Conservation (phyloP, 1,139 yeast species). For the Candida freyschussii region DNA sequence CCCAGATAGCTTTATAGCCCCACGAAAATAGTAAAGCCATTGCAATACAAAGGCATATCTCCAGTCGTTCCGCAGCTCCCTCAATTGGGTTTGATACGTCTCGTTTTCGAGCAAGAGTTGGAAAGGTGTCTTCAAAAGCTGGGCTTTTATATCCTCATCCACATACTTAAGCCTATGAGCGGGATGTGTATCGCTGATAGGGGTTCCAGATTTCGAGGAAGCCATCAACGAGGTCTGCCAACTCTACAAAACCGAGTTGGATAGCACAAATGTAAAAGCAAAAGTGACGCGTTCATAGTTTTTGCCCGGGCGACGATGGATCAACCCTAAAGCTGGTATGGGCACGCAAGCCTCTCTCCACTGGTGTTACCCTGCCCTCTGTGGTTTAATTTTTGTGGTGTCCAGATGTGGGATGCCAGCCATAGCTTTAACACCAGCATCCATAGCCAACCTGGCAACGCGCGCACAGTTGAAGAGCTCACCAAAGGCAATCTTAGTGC, state of each 20-base stretch:
- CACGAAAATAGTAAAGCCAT: slow-evolving; percentile 47
- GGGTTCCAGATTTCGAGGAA: slow-evolving; percentile 20
- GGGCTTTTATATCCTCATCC: slow-evolving; percentile 23
- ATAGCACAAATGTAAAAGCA: not conserved
- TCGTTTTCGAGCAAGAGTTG: slow-evolving; percentile 25
- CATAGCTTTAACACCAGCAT: too few relatives aligned
- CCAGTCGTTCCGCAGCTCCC: slow-evolving; percentile 27
- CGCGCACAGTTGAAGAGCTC: too few relatives aligned
- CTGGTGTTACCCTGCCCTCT: too few relatives aligned
- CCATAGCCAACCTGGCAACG: too few relatives aligned
- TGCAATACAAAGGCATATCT: slow-evolving; percentile 42
- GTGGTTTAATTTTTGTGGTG: too few relatives aligned
- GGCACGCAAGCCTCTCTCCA: too few relatives aligned
- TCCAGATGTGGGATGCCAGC: too few relatives aligned
- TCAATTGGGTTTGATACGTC: slow-evolving; percentile 20
- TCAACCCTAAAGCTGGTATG: too few relatives aligned
- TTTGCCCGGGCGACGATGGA: not conserved
- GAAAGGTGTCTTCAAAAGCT: slow-evolving; percentile 25
- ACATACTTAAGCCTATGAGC: slow-evolving; percentile 22
- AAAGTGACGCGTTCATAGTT: not conserved
- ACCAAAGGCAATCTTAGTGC: too few relatives aligned
- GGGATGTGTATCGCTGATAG: slow-evolving; percentile 23
- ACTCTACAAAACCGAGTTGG: too few relatives aligned
- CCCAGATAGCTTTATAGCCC: slow-evolving; percentile 38
- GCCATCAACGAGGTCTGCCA: too few relatives aligned